phyloP scores from a whole-genome alignment of 352 stramenopile genomes.

The Thraustochytrium sp. region DNA sequence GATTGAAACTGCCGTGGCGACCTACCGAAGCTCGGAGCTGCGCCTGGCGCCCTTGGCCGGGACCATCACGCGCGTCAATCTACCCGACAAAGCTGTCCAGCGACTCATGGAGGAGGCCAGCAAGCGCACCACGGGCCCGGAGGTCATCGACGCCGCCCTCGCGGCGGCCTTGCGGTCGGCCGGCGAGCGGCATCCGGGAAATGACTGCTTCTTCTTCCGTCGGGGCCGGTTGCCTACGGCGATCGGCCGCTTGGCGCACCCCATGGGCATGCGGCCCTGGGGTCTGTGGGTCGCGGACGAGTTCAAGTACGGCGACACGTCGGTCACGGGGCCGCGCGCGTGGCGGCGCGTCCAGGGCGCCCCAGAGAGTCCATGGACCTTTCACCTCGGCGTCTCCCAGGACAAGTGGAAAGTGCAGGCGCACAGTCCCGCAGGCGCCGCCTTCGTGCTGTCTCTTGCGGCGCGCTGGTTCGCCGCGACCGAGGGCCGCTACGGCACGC shows the following conservation, averaged over 20 bases:
- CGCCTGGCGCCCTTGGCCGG: not conserved
- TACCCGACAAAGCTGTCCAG: not conserved
- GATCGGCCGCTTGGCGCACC: not conserved
- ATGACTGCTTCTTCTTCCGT: conserved; percentile 21
- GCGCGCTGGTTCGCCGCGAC: conserved; percentile 1
- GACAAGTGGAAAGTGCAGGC: not conserved
- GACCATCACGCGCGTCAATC: conserved; percentile 7
- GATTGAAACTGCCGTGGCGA: not conserved
- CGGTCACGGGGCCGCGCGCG: not conserved
- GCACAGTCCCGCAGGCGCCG: not conserved
- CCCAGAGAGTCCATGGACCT: not conserved
- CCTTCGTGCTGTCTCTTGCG: not conserved
- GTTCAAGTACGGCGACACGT: not conserved
- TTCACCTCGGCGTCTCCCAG: conserved; percentile 16
- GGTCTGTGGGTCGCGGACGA: conserved; percentile 1
- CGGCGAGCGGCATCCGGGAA: not conserved
- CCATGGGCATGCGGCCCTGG: conserved; percentile 29
- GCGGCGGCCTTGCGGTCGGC: not conserved
- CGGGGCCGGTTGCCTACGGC: not conserved
- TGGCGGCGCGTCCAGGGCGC: not conserved
- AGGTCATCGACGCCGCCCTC: no score
- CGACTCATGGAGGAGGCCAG: not conserved
- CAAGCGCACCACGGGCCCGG: no score
- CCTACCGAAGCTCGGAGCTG: not conserved
- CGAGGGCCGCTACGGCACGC: not conserved